phyloP scores from a whole-genome alignment of 2,329 filamentous ascomycete species.

The Penicillium decumbens region DNA sequence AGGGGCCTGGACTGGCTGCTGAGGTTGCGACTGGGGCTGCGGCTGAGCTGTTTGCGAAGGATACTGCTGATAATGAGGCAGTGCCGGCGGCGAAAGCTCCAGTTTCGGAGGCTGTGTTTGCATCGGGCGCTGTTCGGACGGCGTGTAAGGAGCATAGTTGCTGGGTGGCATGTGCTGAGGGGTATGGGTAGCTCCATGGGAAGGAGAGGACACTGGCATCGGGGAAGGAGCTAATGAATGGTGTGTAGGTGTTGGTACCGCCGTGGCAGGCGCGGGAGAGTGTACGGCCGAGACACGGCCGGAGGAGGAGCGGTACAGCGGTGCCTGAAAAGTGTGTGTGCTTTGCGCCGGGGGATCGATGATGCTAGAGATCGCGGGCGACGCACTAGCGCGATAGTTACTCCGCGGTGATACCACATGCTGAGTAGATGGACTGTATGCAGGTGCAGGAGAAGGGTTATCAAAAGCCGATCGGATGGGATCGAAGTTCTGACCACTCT shows the following conservation, averaged over 20 bases:
- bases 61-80: conserved; percentile 19
- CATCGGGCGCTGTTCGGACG: conserved; percentile 23
- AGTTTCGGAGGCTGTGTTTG: conserved; percentile 23
- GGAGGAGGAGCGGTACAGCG: conserved; percentile 27
- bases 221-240: conserved; percentile 23
- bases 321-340: conserved; percentile 28
- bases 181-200: conserved; percentile 17
- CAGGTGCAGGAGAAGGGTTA: conserved; percentile 34
- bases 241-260: conserved; percentile 23
- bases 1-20: conserved; percentile 7
- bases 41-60: background rate
- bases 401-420: conserved; percentile 46
- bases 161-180: conserved; percentile 15
- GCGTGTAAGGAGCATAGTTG: conserved; percentile 20
- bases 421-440: conserved; percentile 45
- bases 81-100: conserved; percentile 16
- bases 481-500: conserved; percentile 80
- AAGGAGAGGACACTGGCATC: conserved; percentile 21
- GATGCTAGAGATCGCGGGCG: conserved; percentile 85
- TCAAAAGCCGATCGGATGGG: conserved; percentile 72
- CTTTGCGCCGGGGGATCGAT: conserved; percentile 61
- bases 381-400: conserved; percentile 70
- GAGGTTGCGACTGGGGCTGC: conserved; percentile 10
- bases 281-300: conserved; percentile 24
- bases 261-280: conserved; percentile 26